Percentiles rank a stretch among this genome's conserved stretches.
These are phyloP conservation scores for Backusella tuberculispora DNA, from an alignment of 192 early-diverging fungal genomes.

Conservation along the genomic window DNA sequence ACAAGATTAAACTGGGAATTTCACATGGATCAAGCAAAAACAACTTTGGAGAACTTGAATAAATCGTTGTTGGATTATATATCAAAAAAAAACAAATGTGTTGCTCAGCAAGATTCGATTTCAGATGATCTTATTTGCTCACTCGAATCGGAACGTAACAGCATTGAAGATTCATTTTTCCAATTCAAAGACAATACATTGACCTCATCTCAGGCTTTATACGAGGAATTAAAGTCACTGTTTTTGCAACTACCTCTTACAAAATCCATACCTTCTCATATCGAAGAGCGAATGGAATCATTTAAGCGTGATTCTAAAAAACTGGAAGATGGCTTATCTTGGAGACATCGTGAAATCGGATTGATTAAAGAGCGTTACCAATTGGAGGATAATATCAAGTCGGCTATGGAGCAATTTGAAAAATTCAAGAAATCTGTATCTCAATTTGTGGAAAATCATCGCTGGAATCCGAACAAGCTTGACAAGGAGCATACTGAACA, in stretches of 20 bases:
- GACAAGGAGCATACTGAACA: neutral
- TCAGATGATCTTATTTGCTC: neutral
- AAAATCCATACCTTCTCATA: constrained; percentile 2
- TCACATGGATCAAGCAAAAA: neutral
- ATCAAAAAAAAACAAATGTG: constrained; percentile 25
- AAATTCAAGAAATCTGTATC: neutral
- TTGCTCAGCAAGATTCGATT: constrained; percentile 23
- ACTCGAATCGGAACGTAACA: neutral
- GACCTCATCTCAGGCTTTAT: neutral
- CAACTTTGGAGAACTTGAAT: neutral
- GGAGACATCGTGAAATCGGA: constrained; percentile 8
- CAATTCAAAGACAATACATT: neutral
- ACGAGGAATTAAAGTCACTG: neutral
- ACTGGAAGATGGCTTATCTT: neutral
- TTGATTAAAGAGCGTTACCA: constrained; percentile 15
- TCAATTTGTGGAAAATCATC: constrained; percentile 15
- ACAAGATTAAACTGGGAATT: constrained; percentile 16
- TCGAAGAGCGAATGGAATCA: constrained; percentile 15
- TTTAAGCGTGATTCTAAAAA: constrained; percentile 9
- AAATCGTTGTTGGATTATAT: neutral
- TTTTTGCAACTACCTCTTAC: neutral
- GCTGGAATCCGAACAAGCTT: constrained; percentile 21
- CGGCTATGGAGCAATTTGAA: neutral
- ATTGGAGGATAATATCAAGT: neutral
- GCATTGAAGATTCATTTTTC: neutral